Conservation (phyloP, 1,284 basidiomycete species). For the Ceratobasidium papillatum region DNA sequence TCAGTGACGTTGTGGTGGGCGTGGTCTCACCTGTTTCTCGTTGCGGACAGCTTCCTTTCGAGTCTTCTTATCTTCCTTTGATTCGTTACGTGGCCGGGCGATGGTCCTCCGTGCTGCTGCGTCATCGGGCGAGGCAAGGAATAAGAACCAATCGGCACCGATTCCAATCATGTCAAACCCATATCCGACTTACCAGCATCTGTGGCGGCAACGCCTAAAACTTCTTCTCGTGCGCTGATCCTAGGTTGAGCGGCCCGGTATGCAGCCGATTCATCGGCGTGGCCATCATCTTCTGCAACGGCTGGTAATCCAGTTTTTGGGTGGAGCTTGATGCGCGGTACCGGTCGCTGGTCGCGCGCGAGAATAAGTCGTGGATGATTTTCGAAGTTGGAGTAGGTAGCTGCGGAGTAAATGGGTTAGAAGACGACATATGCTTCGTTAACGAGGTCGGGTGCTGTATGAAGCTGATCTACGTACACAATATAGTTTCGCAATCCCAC, state of each 20-base stretch:
- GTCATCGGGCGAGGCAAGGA: slow-evolving; percentile 7
- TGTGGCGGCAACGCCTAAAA: slow-evolving; percentile 34
- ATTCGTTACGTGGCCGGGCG: slow-evolving; percentile 79
- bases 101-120: slow-evolving; percentile 59
- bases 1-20: slow-evolving; percentile 12
- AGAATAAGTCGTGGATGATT: slow-evolving; percentile 91
- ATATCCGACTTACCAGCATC: slow-evolving; percentile 44
- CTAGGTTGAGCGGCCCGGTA: slow-evolving; percentile 15
- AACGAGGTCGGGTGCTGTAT: not conserved
- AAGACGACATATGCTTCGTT: not conserved
- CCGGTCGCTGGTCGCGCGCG: slow-evolving; percentile 63
- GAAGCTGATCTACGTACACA: slow-evolving; percentile 67
- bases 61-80: slow-evolving; percentile 84
- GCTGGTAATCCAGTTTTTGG: slow-evolving; percentile 78
- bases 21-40: slow-evolving; percentile 65
- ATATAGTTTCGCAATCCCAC: slow-evolving; percentile 95
- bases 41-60: slow-evolving; percentile 90
- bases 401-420: slow-evolving; percentile 55
- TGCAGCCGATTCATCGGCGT: slow-evolving; percentile 7
- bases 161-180: not conserved
- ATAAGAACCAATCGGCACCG: not conserved
- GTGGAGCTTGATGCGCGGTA: slow-evolving; percentile 74
- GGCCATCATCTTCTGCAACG: slow-evolving; percentile 52
- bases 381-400: slow-evolving; percentile 94
- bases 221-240: slow-evolving; percentile 41